Base-by-base conservation (phyloP, 345 rosid genomes). In the Bretschneidera sinensis region DNA sequence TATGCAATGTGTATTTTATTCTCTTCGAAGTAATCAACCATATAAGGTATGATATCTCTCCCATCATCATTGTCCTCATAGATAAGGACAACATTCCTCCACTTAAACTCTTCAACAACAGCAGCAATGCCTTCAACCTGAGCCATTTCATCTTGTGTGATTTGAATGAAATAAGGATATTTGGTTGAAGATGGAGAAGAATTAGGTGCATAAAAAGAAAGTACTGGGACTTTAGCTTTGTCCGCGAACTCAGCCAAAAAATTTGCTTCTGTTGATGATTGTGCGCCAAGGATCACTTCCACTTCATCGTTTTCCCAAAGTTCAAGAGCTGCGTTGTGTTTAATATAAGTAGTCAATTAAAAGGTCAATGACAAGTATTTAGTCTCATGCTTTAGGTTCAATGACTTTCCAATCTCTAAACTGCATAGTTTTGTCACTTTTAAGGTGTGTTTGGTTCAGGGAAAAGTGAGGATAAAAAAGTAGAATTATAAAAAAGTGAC, bases 161-260 rank as follows among this genome's bases (percentile, higher is more conserved):
- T 64, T 68, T 71, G 73, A 54, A 74, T 56, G 60, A 63, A 54
- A 33, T 70, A 56, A 28, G 28, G 65, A 60, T 66, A 64, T 6
- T 64, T 61, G 11, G 24, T 51, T 8, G 65, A 60, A 0, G 68
- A 63, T 5, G 15, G 6, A 49, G 54, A 47, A 13, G 60, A 53
- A 7, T 6, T 0, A 0, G 60, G 65, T 28, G 71, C 20, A 48
- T 61, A 35, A 21, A 76, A 57, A 23, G 74, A 72, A 21, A 76
- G 24, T 51, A 76, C 39, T 0, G 76, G 81, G 62, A 67, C 62
- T 59, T 0, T 70, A 33, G 54, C 63, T 67, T 71, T 57, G 50
- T 71, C 69, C 6, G 73, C 81, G 13, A 70, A 17, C 14, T 66
- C 76, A 0, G 67, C 76, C 7, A 71, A 47, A 61, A 71, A 59